Percentiles rank a stretch among this genome's conserved stretches.
Conservation (phyloP, 1,139 yeast species). For the Eremothecium sinecaudum region DNA sequence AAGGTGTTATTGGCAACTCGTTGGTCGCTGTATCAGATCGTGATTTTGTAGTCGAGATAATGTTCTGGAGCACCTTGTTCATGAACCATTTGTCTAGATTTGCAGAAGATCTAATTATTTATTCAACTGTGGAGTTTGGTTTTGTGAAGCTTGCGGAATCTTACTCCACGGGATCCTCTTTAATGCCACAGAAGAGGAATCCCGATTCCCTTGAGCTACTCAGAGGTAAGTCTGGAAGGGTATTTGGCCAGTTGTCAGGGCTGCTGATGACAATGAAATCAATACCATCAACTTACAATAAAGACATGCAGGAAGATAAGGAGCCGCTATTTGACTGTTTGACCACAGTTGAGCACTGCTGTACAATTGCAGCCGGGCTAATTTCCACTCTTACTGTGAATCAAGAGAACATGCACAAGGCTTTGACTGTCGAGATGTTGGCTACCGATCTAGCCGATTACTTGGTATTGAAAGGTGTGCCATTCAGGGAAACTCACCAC, state of each 20-base stretch:
- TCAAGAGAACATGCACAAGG: conserved; percentile 67
- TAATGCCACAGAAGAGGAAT: conserved; percentile 98
- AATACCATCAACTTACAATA: conserved; percentile 93
- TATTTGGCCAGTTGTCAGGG: conserved; percentile 89
- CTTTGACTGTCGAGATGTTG: conserved; percentile 96
- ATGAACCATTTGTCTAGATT: conserved; percentile 93
- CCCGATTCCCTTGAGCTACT: conserved; percentile 92
- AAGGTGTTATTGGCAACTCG: conserved; percentile 86
- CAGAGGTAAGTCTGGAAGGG: conserved; percentile 96
- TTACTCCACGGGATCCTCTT: conserved; percentile 93
- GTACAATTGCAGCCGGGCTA: conserved; percentile 92
- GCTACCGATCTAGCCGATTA: conserved; percentile 98
- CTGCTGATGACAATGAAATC: conserved; percentile 93
- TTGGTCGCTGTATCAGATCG: conserved; percentile 93
- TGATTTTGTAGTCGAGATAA: conserved; percentile 92
- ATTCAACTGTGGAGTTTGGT: conserved; percentile 96
- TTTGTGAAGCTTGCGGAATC: conserved; percentile 92
- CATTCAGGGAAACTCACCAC: conserved; percentile 98
- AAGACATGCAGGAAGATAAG: conserved; percentile 98
- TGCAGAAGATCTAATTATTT: conserved; percentile 88
- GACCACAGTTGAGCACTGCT: conserved; percentile 85
- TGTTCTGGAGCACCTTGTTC: conserved; percentile 93
- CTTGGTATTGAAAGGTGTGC: conserved; percentile 94
- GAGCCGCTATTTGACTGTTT: conserved; percentile 92
- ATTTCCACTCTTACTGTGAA: conserved; percentile 72